Percentiles rank a stretch among this genome's conserved stretches.
Conservation (phyloP, 1,139 yeast genomes). For the Kluyveromyces sp. region DNA sequence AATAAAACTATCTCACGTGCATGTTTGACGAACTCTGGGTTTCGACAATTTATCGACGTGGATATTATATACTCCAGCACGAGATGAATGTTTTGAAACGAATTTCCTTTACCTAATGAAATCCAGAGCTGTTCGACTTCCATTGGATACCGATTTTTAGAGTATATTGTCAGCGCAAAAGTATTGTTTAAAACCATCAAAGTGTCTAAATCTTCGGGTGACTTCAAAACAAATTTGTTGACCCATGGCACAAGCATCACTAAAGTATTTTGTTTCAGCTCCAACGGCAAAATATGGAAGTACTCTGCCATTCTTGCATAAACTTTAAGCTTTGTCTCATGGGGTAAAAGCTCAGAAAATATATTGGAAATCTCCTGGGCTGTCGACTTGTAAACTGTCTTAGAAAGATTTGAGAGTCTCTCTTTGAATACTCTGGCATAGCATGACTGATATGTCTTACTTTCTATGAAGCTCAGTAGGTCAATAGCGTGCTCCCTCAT, state of each 20-base stretch:
- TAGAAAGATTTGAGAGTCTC: slow-evolving; percentile 30
- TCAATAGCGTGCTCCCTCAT: slow-evolving; percentile 31
- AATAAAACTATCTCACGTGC: slow-evolving; percentile 78
- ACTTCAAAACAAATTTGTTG: slow-evolving; percentile 61
- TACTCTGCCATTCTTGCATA: slow-evolving; percentile 29
- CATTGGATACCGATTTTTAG: slow-evolving; percentile 64
- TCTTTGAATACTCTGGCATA: slow-evolving; percentile 33
- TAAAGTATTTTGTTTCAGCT: slow-evolving; percentile 67
- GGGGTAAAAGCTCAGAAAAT: slow-evolving; percentile 32
- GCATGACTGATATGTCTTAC: slow-evolving; percentile 29
- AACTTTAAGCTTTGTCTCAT: slow-evolving; percentile 26
- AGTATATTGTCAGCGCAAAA: slow-evolving; percentile 76
- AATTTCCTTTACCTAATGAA: slow-evolving; percentile 70
- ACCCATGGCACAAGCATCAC: slow-evolving; percentile 87
- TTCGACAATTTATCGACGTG: slow-evolving; percentile 64
- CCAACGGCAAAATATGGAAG: slow-evolving; percentile 30
- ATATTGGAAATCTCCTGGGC: slow-evolving; percentile 33
- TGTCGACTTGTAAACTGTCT: slow-evolving; percentile 32
- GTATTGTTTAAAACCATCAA: slow-evolving; percentile 76
- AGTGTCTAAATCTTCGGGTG: slow-evolving; percentile 42
- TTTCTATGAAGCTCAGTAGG: slow-evolving; percentile 29
- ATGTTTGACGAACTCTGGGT: slow-evolving; percentile 67
- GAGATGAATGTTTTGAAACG: slow-evolving; percentile 59
- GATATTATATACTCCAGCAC: slow-evolving; percentile 65
- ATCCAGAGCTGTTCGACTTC: slow-evolving; percentile 96